Conservation (phyloP, 176 grass and related monocot species). For the Lolium perenne region DNA sequence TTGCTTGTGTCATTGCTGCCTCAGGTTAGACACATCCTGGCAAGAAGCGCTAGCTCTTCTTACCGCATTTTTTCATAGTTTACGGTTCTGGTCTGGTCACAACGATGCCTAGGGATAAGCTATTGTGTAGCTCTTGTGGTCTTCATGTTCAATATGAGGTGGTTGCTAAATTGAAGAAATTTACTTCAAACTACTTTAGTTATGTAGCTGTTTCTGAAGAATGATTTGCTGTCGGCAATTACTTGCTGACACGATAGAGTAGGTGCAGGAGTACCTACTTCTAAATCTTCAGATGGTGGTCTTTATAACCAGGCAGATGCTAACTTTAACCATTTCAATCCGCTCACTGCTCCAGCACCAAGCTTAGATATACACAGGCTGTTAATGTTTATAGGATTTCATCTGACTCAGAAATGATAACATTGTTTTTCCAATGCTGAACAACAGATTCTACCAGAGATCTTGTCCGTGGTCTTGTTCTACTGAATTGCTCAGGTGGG, state of each 20-base stretch:
- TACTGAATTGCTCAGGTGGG: slow-evolving; percentile 87
- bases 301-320: neutral
- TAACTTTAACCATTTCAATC: neutral
- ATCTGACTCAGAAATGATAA: neutral
- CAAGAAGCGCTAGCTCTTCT: neutral
- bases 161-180: neutral
- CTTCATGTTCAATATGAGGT: neutral
- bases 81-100: neutral
- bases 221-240: neutral
- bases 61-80: neutral
- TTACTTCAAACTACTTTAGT: neutral
- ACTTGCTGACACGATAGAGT: neutral
- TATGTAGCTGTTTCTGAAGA: neutral
- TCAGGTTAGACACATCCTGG: slow-evolving; percentile 55
- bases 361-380: neutral
- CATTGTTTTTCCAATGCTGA: neutral
- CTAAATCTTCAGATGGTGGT: neutral
- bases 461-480: slow-evolving; percentile 72
- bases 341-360: neutral
- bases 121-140: neutral
- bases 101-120: too few species aligned
- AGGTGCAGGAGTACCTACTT: neutral
- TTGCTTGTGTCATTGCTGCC: slow-evolving; percentile 91
- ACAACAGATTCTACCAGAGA: slow-evolving; percentile 60
- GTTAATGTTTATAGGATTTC: too few species aligned